Conservation (phyloP, 331 rosid species). For the Rosa hybrid region DNA sequence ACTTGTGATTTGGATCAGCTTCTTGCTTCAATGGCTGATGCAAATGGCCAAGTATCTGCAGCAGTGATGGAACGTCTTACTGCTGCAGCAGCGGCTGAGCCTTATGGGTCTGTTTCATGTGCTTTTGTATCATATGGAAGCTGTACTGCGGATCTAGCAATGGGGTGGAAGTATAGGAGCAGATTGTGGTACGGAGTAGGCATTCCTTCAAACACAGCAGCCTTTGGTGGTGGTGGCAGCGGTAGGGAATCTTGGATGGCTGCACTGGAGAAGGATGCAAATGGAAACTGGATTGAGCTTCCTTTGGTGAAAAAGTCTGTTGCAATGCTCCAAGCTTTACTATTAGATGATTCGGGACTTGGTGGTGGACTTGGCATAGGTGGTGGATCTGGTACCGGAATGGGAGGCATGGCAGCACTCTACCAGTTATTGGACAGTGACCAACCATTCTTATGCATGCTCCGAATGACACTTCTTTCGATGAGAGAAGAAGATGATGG, state of each 20-base stretch:
- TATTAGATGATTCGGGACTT: constrained; percentile 91
- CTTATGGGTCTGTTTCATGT: constrained; percentile 80
- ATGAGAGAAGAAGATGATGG: constrained; percentile 95
- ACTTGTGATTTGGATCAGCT: constrained; percentile 51
- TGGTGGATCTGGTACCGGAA: constrained; percentile 99
- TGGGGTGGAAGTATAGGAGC: constrained; percentile 96
- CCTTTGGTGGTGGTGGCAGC: constrained; percentile 91
- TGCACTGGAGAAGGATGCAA: constrained; percentile 78
- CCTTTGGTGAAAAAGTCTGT: constrained; percentile 87
- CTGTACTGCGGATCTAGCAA: constrained; percentile 77
- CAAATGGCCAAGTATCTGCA: constrained; percentile 78
- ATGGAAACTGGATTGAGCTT: constrained; percentile 86
- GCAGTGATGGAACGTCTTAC: constrained; percentile 81
- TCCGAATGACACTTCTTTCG: constrained; percentile 94
- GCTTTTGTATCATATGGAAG: constrained; percentile 97
- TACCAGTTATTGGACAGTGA: constrained; percentile 98
- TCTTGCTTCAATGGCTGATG: constrained; percentile 89
- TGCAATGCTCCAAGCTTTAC: constrained; percentile 93
- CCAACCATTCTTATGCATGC: constrained; percentile 98
- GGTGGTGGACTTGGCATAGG: constrained; percentile 99
- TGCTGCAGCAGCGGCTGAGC: constrained; percentile 99
- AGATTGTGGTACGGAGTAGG: constrained; percentile 98
- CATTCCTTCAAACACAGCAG: constrained; percentile 56
- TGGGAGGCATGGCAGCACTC: constrained; percentile 97
- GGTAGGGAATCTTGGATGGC: constrained; percentile 88